phyloP scores from a whole-genome alignment of 1,284 basidiomycete genomes.

The Cryptococcus sp. region DNA sequence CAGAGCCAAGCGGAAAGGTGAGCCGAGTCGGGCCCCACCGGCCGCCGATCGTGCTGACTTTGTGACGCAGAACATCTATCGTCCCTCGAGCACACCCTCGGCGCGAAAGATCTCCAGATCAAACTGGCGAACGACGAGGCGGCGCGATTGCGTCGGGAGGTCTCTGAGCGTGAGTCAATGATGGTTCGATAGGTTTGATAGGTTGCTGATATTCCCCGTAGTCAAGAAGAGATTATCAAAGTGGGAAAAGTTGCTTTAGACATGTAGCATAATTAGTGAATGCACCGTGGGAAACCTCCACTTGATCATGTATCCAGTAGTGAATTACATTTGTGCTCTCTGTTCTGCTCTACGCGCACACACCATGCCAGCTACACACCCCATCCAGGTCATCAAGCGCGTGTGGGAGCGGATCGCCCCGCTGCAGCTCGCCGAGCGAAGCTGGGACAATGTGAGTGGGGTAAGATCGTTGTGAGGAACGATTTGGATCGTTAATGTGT shows the following conservation, averaged over 20 bases:
- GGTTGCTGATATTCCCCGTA: background rate
- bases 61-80: constrained; percentile 43
- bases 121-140: constrained; percentile 47
- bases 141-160: constrained; percentile 39
- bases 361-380: constrained; percentile 6
- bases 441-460: constrained; percentile 82
- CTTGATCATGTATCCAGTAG: background rate
- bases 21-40: constrained; percentile 11
- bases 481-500: constrained; percentile 7
- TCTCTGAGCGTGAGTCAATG: constrained; percentile 36
- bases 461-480: too few relatives aligned
- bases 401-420: constrained; percentile 72
- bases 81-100: constrained; percentile 43
- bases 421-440: constrained; percentile 71
- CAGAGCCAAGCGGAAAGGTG: constrained; percentile 51
- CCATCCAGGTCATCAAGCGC: constrained; percentile 43
- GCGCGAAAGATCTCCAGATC: constrained; percentile 46
- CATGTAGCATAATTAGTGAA: background rate
- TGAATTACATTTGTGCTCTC: too few relatives aligned
- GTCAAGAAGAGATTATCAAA: constrained; percentile 1
- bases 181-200: too few relatives aligned
- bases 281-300: background rate
- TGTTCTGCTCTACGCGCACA: too few relatives aligned
- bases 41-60: background rate
- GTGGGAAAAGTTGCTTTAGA: background rate